Evolutionary conservation across 352 stramenopile genomes (phyloP), one percentile per base, ranked within the genome.

Genomic region (Globisporangium iwayamae): DNA sequence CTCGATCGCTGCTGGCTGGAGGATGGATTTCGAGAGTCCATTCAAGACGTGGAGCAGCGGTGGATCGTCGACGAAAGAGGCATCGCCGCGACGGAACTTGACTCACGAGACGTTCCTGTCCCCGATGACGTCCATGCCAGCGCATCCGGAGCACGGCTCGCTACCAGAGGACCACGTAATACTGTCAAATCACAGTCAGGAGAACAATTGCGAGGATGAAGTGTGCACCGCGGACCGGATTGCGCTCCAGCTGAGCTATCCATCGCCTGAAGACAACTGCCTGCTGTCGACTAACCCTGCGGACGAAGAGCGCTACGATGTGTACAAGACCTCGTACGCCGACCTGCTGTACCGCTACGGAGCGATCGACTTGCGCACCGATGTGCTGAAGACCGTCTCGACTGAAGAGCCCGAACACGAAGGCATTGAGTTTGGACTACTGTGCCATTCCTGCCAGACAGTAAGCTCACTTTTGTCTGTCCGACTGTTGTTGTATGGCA

Each of bases 341-440:
- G 85, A 93, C 47, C 61, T 96, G 54, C 66, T 96, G 20, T 93
- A 94, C 48, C 85, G 79, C 28, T 92, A 94, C 60, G 87, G 87
- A 2, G 87, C 87, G 2, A 80, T 90, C 62, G 83, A 86, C 41
- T 60, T 85, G 45, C 83, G 87, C 16, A 81, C 71, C 28, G 84
- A 93, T 36, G 78, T 94, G 55, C 70, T 96, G 25, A 94, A 96
- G 68, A 74, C 71, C 20, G 70, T 83, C 39, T 66, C 73, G 8
- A 67, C 64, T 22, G 60, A 59, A 1, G 59, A 54, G 5, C 61
- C 73, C 11, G 78, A 79, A 25, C 56, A 78, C n/a, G 70, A 76
- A 43, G 87, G 85, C 2, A 74, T 96, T 28, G 67, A 69, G 10
- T 76, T 92, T 43, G 87, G 77, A 2, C 62, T 94, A 32, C 65